Evolutionary conservation across 164 flowering plant species (phyloP), one percentile per base, ranked within the genome.

Genomic region (Kalanchoe fedtschenkoi): DNA sequence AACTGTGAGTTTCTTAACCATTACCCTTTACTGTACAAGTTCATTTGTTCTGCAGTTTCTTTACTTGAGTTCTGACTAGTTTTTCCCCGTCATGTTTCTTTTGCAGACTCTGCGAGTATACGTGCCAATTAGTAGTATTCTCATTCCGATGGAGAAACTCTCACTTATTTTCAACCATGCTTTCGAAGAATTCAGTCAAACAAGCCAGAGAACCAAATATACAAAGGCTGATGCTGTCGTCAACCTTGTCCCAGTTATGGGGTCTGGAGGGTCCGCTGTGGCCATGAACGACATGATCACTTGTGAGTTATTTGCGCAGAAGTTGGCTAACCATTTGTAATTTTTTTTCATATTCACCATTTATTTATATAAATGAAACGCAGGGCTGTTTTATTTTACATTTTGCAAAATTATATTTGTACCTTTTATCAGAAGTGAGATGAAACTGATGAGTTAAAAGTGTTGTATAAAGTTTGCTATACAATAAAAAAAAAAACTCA

Each of bases 171-270:
- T 87, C 61, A 61, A 33, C 33, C 71, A 65, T 15, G 77, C 84
- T 37, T 79, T 88, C 64, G 33, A 58, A 15, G 92, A 87, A 74
- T 80, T 81, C 61, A 66, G 83, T 46, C 71, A 73, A 66, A 69
- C 76, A 64, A 71, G 74, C 69, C 64, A 51, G 34, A 72, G 71
- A 34, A 41, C 66, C 24, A 44, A 62, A 13, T 38, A 35, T 16
- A 68, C 65, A 32, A 47, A 66, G 37, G 32, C 15, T 26, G 76
- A 69, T 34, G 80, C 84, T 28, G 62, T 85, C 21, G 80, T 90
- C 72, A 93, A 78, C 72, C 69, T 85, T 6, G 73, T 93, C 70
- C 99, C 99, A 17, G 96, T 88, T 60, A 26, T 87, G 21, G 96
- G 88, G 62, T 69, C 88, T 44, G 97, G 99, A 60, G 72, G 69